These are phyloP conservation scores for Russula virescens DNA, from an alignment of 768 basidiomycete species.

Conservation along the genomic window DNA sequence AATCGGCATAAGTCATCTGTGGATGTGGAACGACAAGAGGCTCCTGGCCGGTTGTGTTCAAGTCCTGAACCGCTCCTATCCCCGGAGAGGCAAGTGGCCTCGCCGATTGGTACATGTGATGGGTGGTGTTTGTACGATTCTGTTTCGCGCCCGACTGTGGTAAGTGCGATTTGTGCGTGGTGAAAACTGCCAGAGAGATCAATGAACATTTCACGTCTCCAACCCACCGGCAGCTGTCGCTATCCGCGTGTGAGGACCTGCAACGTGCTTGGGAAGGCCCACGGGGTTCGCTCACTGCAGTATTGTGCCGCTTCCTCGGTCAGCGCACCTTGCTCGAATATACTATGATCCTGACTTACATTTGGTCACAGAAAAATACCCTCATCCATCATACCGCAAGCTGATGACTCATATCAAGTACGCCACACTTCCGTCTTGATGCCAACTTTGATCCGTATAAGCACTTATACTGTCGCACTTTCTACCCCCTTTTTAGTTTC, in stretches of 20 bases:
- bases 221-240: slow-evolving; percentile 12
- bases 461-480: too few species aligned
- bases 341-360: too few species aligned
- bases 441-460: too few species aligned
- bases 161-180: not conserved
- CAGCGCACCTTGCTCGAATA: slow-evolving; percentile 1
- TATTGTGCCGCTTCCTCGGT: slow-evolving; percentile 20
- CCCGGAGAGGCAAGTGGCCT: slow-evolving; percentile 11
- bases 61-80: not conserved
- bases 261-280: slow-evolving; percentile 26
- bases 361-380: not conserved
- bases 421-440: not conserved
- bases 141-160: not conserved
- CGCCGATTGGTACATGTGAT: slow-evolving; percentile 21
- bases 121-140: slow-evolving; percentile 20
- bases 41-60: not conserved
- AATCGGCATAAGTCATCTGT: not conserved
- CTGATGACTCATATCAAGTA: slow-evolving; percentile 21
- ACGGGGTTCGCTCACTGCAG: slow-evolving; percentile 25
- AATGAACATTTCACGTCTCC: not conserved
- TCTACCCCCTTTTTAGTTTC: not conserved
- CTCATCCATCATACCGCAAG: not conserved
- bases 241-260: slow-evolving; percentile 26
- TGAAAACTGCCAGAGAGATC: too few species aligned
- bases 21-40: not conserved